Evolutionary conservation across 106 monocot species (phyloP), one percentile per base, ranked within the genome.

Genomic region (Gastrodia elata): DNA sequence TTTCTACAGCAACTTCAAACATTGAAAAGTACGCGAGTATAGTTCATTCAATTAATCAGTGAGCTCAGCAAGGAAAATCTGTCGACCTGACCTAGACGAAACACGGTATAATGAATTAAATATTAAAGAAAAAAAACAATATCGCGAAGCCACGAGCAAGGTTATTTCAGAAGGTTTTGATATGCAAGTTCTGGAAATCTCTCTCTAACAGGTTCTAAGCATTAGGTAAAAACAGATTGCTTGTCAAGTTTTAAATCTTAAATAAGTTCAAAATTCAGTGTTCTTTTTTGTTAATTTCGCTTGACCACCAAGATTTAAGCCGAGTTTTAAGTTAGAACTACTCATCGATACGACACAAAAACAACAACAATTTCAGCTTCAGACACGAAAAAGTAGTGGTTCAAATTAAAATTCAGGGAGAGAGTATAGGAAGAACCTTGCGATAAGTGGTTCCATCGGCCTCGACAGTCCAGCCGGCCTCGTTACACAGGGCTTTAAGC

Each of bases 391-490:
- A 14, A 11, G 46, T 15, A 46, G 46, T 1, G 0, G 15, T 11
- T 3, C 3, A 52, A 52, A 52, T 22, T n/a, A 30, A 6, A 61
- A 61, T 61, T 61, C 8, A 61, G 9, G 11, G 32, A 28, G 30
- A 32, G 30, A 61, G n/a, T 61, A 52, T 20, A 52, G 22, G 18
- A 22, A 4, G 61, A 6, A 86, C 86, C 83, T 77, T 77, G 52
- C 86, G 86, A 74, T 83, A 86, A 11, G 80, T 87, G 64, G 82
- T 87, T 25, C 87, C 87, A 58, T 87, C 87, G 40, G 84, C 74
- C 61, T 87, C 87, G 64, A 87, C 87, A 44, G 70, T 71, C 87
- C 87, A 87, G 0, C 87, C 87, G 14, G 84, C 87, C 73, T 87
- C 87, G 41, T 64, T 14, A 77, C 87, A 87, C 33, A 87, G 76